Evolutionary conservation across 768 basidiomycete genomes (phyloP), one percentile per base, ranked within the genome.

Genomic region (Jaapia argillacea): DNA sequence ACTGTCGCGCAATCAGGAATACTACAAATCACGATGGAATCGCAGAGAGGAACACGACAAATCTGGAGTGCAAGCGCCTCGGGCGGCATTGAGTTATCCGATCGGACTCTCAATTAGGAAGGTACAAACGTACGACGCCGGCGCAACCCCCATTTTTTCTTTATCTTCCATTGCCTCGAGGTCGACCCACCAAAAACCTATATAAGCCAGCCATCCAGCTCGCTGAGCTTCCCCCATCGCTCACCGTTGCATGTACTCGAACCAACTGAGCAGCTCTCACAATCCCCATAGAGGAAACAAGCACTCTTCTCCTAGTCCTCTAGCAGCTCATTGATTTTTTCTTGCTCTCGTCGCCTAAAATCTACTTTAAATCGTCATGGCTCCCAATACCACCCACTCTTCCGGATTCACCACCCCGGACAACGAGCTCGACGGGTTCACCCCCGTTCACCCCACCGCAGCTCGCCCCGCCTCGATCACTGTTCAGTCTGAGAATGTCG

Each of bases 281-380:
- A 93, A 93, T 70, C 73, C 76, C 55, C 75, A 85, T 70, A 75
- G 88, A 79, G 91, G 91, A 71, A 63, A 58, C 57, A 91, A 86
- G 62, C 91, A 93, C 74, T 79, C 83, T 53, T 67, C 68, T 59
- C 75, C 85, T 53, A 77, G 79, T 51, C 75, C 82, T 58, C 60
- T 88, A 43, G 70, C 70, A 65, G 47, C 60, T 46, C 66, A 69
- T 48, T 70, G 47, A 67, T 47, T 49, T 46, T 51, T 45, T 46
- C 49, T 51, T 36, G 53, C 49, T 53, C 60, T 26, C 28, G 56
- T 42, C 45, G 41, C 42, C 39, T 23, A 38, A 25, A 48, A 45
- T 44, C 48, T 52, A 51, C 48, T 58, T 51, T 48, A 41, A 43
- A 50, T 49, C 48, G 51, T 46, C 46, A 83, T 82, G 79, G 66